Evolutionary conservation across 495 filamentous ascomycete genomes (phyloP).

Genomic region (Cercophora sp.): DNA sequence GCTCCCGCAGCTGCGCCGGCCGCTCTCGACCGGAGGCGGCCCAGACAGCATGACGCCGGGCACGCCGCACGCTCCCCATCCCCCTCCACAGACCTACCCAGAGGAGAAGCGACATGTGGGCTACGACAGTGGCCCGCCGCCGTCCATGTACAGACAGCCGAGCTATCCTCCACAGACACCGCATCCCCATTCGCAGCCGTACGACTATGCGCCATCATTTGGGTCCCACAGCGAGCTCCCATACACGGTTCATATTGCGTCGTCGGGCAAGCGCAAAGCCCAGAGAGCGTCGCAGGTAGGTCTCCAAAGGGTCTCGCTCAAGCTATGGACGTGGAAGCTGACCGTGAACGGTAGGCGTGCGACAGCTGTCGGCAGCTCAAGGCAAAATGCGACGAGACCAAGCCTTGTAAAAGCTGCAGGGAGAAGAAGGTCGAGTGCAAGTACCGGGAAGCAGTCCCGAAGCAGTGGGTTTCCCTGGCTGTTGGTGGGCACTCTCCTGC

Average conservation of each 20-base stretch:
- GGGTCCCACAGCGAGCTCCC: conserved; percentile 21
- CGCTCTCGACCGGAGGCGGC: conserved; percentile 40
- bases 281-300: conserved; percentile 50
- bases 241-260: conserved; percentile 34
- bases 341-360: conserved; percentile 52
- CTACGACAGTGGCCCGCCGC: conserved; percentile 37
- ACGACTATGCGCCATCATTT: conserved; percentile 38
- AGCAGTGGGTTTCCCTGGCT: conserved; percentile 49
- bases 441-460: conserved; percentile 63
- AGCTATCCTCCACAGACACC: conserved; percentile 45
- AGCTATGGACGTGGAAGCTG: conserved; percentile 15
- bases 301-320: neutral
- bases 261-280: conserved; percentile 45
- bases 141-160: conserved; percentile 39
- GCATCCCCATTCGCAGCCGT: conserved; percentile 40
- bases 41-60: conserved; percentile 35
- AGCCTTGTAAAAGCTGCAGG: conserved; percentile 54
- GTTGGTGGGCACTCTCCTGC: too few species aligned
- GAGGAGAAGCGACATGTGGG: conserved; percentile 46
- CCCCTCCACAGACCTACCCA: conserved; percentile 30
- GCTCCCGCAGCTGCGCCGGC: conserved; percentile 41
- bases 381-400: conserved; percentile 67
- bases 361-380: conserved; percentile 66
- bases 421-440: conserved; percentile 57
- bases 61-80: conserved; percentile 29